phyloP scores from a whole-genome alignment of 208 protist species.

The Strigomonas culicis region DNA sequence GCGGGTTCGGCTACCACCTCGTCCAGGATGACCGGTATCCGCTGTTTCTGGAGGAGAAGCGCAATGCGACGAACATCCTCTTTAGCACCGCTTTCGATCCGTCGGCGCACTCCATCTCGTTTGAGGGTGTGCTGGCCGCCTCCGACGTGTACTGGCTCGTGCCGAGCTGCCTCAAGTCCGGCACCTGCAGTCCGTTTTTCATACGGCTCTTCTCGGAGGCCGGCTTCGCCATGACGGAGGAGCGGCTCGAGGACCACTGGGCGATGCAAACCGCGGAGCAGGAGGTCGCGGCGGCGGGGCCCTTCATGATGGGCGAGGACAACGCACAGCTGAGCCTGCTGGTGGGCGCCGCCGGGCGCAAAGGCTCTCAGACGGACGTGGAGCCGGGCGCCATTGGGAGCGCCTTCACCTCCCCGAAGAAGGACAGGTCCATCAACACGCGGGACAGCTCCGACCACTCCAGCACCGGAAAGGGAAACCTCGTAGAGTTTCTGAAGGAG shows the following conservation, averaged over 20 bases:
- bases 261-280: slow-evolving; percentile 19
- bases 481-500: too few species aligned
- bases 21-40: slow-evolving; percentile 47
- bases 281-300: slow-evolving; percentile 36
- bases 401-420: too few species aligned
- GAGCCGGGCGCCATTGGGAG: too few species aligned
- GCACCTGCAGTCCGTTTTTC: slow-evolving; percentile 52
- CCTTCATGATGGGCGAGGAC: slow-evolving; percentile 52
- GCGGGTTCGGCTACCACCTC: slow-evolving; percentile 43
- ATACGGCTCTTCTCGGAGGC: slow-evolving; percentile 46
- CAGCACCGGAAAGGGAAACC: too few species aligned
- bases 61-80: slow-evolving; percentile 19
- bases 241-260: slow-evolving; percentile 57
- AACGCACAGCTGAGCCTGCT: slow-evolving; percentile 47
- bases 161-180: slow-evolving; percentile 49
- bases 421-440: background rate
- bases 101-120: slow-evolving; percentile 45
- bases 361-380: too few species aligned
- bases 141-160: slow-evolving; percentile 78
- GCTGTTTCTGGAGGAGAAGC: slow-evolving; percentile 12
- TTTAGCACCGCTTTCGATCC: slow-evolving; percentile 51
- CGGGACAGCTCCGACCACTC: too few species aligned
- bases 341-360: slow-evolving; percentile 11
- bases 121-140: slow-evolving; percentile 49
- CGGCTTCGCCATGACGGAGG: slow-evolving; percentile 46